A percentile compares a stretch with the other conserved stretches of the same genome.
phyloP scores from a whole-genome alignment of 176 grass and related monocot species.

The Elymus sibiricus region DNA sequence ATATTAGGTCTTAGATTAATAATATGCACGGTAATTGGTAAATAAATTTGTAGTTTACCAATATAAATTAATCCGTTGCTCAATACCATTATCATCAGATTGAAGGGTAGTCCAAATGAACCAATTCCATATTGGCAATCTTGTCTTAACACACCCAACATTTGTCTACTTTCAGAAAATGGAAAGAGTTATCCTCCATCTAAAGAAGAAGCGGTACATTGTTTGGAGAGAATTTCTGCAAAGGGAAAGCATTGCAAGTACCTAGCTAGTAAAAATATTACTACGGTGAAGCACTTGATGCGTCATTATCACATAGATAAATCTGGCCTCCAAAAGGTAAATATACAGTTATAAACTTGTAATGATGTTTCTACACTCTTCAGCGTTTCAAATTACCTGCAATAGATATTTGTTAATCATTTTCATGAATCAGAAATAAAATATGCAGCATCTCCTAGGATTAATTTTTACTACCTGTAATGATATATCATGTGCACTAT shows the following conservation, averaged over 20 bases:
- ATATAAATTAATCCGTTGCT: neutral
- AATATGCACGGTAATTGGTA: neutral
- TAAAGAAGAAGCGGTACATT: neutral
- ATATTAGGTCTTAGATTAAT: neutral
- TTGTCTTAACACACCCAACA: neutral
- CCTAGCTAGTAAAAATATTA: neutral
- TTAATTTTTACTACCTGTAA: neutral
- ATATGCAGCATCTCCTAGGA: neutral
- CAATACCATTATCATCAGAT: neutral
- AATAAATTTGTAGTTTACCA: neutral
- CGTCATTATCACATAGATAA: neutral
- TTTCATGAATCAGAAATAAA: neutral
- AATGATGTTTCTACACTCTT: neutral
- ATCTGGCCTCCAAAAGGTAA: neutral
- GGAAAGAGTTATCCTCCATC: neutral
- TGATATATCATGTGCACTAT: neutral
- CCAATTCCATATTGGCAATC: neutral
- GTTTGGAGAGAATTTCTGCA: neutral
- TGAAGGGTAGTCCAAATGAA: neutral
- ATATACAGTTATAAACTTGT: neutral
- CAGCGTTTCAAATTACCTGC: too few species aligned
- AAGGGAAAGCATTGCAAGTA: neutral
- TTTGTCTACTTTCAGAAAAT: neutral
- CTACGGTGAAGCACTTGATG: constrained; percentile 11
- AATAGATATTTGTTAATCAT: too few species aligned